Conservation (phyloP, 192 early-diverging fungal genomes). For the Mortierella alpina region DNA sequence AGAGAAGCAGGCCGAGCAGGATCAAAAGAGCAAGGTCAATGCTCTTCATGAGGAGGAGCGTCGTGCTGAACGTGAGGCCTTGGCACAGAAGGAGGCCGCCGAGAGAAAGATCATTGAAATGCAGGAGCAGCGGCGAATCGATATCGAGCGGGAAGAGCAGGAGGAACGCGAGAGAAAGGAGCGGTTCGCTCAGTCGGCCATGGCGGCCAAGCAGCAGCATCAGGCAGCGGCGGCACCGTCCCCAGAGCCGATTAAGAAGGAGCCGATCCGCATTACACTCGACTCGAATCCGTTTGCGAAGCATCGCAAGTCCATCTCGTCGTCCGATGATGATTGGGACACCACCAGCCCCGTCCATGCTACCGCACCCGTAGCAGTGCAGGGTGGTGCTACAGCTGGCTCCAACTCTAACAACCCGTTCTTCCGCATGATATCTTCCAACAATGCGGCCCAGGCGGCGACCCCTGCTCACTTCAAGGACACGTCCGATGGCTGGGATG, state of each 20-base stretch:
- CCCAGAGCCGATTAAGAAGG: conserved; percentile 10
- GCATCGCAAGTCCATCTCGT: conserved; percentile 44
- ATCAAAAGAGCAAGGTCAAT: conserved; percentile 10
- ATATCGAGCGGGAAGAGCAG: conserved; percentile 19
- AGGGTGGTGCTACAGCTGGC: not conserved
- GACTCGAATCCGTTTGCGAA: conserved; percentile 48
- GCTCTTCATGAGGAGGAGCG: conserved; percentile 21
- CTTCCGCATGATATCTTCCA: conserved; percentile 33
- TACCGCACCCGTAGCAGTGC: not conserved
- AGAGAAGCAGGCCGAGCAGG: conserved; percentile 8
- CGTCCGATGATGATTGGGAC: conserved; percentile 50
- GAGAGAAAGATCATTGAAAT: conserved; percentile 14
- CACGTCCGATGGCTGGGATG: conserved; percentile 49
- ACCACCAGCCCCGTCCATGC: conserved; percentile 31
- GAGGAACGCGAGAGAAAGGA: conserved; percentile 51
- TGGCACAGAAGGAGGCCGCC: conserved; percentile 5
- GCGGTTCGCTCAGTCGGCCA: conserved; percentile 34
- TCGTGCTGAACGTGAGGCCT: not conserved
- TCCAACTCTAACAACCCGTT: conserved; percentile 45
- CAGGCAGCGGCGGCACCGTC: not conserved
- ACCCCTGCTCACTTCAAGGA: conserved; percentile 31
- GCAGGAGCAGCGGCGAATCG: conserved; percentile 11
- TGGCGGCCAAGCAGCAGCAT: conserved; percentile 41
- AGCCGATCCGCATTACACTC: conserved; percentile 37
- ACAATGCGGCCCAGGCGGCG: not conserved